phyloP scores from a whole-genome alignment of 371 early-diverging fungal species.

The Mortierella sp. region DNA sequence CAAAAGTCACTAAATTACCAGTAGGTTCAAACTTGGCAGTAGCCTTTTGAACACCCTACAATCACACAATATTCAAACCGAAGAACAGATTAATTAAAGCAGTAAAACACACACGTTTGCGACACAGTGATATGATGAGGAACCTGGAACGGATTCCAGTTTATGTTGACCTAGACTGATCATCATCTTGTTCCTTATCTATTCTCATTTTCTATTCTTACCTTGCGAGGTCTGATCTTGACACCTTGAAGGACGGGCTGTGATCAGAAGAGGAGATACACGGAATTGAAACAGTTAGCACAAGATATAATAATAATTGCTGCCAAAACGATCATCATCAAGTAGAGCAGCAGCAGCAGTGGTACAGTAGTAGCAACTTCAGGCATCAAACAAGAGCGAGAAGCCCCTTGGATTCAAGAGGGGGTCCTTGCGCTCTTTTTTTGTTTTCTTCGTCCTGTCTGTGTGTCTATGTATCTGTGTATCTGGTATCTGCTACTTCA shows the following conservation, averaged over 20 bases:
- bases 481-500: too few species aligned
- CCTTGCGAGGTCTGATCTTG: constrained; percentile 84
- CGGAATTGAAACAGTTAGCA: background rate
- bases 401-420: constrained; percentile 12
- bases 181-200: too few species aligned
- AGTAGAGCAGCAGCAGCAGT: too few species aligned
- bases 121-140: too few species aligned
- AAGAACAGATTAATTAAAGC: too few species aligned
- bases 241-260: constrained; percentile 83
- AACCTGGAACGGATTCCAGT: too few species aligned
- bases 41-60: constrained; percentile 85
- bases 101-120: too few species aligned
- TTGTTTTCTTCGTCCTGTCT: background rate
- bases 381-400: background rate
- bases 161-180: too few species aligned
- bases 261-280: background rate
- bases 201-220: constrained; percentile 7
- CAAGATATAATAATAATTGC: too few species aligned
- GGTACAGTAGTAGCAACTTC: background rate
- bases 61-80: constrained; percentile 5
- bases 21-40: constrained; percentile 89
- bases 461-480: too few species aligned
- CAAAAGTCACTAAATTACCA: too few species aligned
- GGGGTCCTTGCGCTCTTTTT: constrained; percentile 11
- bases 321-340: too few species aligned